A percentile compares a stretch with the other conserved stretches of the same genome.
phyloP scores from a whole-genome alignment of 2,329 filamentous ascomycete genomes.

The Arthroderma sp. region DNA sequence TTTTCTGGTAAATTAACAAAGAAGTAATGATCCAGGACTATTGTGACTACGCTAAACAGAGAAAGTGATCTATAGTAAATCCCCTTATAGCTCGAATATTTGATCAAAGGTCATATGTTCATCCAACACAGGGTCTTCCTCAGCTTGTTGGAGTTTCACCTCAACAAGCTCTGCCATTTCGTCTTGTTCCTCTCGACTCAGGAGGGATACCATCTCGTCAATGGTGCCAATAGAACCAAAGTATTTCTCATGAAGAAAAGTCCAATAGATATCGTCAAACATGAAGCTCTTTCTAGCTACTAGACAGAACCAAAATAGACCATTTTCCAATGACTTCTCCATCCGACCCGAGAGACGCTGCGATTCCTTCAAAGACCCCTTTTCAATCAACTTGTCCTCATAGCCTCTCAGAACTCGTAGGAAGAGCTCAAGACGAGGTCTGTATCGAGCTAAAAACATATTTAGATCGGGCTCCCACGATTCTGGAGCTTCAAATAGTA shows the following conservation, averaged over 20 bases:
- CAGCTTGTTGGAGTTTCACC: conserved; percentile 8
- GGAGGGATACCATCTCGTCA: conserved; percentile 12
- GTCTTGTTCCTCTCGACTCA: conserved; percentile 8
- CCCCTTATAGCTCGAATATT: conserved; percentile 7
- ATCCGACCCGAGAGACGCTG: conserved; percentile 14
- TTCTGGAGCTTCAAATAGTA: conserved; percentile 12
- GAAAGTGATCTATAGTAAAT: not conserved
- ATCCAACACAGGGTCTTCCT: conserved; percentile 6
- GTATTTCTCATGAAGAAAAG: conserved; percentile 11
- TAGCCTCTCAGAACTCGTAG: conserved; percentile 13
- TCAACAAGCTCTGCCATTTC: conserved; percentile 3
- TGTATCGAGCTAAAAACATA: conserved; percentile 15
- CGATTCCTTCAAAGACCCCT: conserved; percentile 7
- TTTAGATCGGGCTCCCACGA: conserved; percentile 14
- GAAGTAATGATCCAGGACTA: too few relatives aligned
- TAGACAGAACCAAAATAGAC: conserved; percentile 17
- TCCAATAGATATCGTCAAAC: conserved; percentile 19
- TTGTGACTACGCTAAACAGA: not conserved
- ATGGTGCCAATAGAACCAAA: conserved; percentile 13
- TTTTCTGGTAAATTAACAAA: too few relatives aligned
- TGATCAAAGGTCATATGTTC: conserved; percentile 8
- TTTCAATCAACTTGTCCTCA: conserved; percentile 11
- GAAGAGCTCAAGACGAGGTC: conserved; percentile 15
- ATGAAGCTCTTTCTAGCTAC: conserved; percentile 16
- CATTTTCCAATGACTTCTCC: conserved; percentile 15